Percentiles rank a stretch among this genome's conserved stretches.
phyloP scores from a whole-genome alignment of 805 yeast species.

The Pichia nakasei region DNA sequence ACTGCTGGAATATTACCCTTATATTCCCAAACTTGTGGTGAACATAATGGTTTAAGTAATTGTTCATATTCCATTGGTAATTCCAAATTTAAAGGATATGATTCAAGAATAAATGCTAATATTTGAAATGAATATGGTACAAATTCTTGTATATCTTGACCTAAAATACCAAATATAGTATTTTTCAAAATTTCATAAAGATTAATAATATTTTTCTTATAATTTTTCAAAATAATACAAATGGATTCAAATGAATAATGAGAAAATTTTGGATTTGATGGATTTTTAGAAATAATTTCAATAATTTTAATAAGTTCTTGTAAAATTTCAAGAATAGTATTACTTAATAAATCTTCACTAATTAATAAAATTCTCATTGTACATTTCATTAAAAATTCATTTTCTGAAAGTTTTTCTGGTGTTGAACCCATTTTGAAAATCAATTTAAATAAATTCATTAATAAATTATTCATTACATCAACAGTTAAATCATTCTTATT shows the following conservation, averaged over 20 bases:
- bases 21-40: conserved; percentile 91
- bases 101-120: conserved; percentile 68
- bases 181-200: conserved; percentile 55
- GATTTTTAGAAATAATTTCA: conserved; percentile 69
- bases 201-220: conserved; percentile 26
- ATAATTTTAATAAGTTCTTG: conserved; percentile 64
- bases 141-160: conserved; percentile 87
- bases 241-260: conserved; percentile 88
- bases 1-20: conserved; percentile 92
- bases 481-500: conserved; percentile 63
- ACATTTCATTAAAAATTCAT: conserved; percentile 86
- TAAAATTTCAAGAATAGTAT: conserved; percentile 39
- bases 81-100: conserved; percentile 36
- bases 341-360: conserved; percentile 54
- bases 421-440: conserved; percentile 50
- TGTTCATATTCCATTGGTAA: conserved; percentile 60
- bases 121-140: conserved; percentile 89
- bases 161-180: conserved; percentile 53
- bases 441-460: conserved; percentile 57
- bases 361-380: conserved; percentile 74
- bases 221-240: conserved; percentile 60
- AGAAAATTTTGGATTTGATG: conserved; percentile 89
- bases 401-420: conserved; percentile 91
- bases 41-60: conserved; percentile 69
- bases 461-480: conserved; percentile 46